Percentiles rank a stretch among this genome's conserved stretches.
Conservation (phyloP, 1,139 yeast genomes). For the Sugiyamaella sp. region DNA sequence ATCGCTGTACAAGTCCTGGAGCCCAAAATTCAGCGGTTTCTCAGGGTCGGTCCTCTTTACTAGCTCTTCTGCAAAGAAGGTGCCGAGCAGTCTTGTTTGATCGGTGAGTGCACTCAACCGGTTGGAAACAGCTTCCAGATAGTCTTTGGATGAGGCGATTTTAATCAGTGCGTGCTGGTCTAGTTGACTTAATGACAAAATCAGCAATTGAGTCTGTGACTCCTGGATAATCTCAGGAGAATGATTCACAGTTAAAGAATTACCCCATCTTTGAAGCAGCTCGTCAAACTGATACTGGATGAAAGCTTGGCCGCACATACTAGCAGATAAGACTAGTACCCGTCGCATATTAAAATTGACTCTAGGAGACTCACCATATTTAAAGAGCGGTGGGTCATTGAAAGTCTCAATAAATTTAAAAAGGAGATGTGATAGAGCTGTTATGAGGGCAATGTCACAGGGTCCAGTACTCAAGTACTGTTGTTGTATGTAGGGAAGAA, state of each 20-base stretch:
- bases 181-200: slow-evolving; percentile 35
- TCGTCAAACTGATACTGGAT: slow-evolving; percentile 23
- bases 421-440: slow-evolving; percentile 5
- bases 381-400: slow-evolving; percentile 23
- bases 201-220: slow-evolving; percentile 35
- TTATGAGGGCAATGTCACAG: neutral
- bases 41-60: slow-evolving; percentile 44
- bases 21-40: slow-evolving; percentile 47
- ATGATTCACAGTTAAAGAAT: slow-evolving; percentile 29
- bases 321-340: slow-evolving; percentile 20
- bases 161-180: slow-evolving; percentile 31
- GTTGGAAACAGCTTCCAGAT: slow-evolving; percentile 50
- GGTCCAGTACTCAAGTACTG: neutral
- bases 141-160: slow-evolving; percentile 41
- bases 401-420: slow-evolving; percentile 1
- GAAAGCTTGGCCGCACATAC: slow-evolving; percentile 8
- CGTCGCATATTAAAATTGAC: slow-evolving; percentile 23
- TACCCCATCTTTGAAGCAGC: slow-evolving; percentile 34
- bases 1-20: slow-evolving; percentile 27
- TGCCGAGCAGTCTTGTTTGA: slow-evolving; percentile 49
- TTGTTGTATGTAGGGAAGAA: slow-evolving; percentile 22
- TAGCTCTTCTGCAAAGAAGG: slow-evolving; percentile 51
- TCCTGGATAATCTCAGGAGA: slow-evolving; percentile 33
- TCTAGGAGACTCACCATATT: slow-evolving; percentile 19
- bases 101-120: slow-evolving; percentile 51